Percentiles rank a stretch among this genome's conserved stretches.
Conservation (phyloP, 352 stramenopile species). For the Pythium graminicola region DNA sequence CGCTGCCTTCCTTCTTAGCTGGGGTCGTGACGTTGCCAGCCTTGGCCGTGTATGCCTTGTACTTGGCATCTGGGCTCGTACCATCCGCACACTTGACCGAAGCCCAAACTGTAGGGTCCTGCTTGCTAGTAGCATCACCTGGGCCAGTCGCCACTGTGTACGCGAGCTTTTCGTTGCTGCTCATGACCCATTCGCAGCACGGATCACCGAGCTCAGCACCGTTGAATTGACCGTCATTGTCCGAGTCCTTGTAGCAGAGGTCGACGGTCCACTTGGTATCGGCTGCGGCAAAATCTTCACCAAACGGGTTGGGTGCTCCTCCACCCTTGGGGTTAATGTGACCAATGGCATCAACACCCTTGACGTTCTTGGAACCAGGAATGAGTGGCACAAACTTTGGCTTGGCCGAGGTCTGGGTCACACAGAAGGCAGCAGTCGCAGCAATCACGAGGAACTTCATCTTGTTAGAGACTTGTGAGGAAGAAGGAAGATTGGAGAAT, state of each 20-base stretch:
- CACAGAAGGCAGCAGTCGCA: background rate
- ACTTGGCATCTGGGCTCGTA: slow-evolving; percentile 10
- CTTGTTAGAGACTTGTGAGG: too few species aligned
- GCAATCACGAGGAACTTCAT: background rate
- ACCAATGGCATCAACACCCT: slow-evolving; percentile 22
- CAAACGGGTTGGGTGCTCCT: slow-evolving; percentile 27
- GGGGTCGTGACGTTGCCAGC: too few species aligned
- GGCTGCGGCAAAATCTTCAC: slow-evolving; percentile 18
- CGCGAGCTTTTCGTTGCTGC: slow-evolving; percentile 15
- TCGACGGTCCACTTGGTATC: slow-evolving; percentile 22
- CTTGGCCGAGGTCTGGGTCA: background rate
- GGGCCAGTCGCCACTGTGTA: slow-evolving; percentile 22
- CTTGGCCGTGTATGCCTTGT: slow-evolving; percentile 7
- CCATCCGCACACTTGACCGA: slow-evolving; percentile 15
- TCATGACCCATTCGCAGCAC: slow-evolving; percentile 29
- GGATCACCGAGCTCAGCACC: slow-evolving; percentile 61
- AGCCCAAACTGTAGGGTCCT: slow-evolving; percentile 14
- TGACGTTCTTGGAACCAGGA: slow-evolving; percentile 12
- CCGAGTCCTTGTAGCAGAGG: slow-evolving; percentile 30
- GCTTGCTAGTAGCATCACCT: slow-evolving; percentile 16
- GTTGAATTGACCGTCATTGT: slow-evolving; percentile 37
- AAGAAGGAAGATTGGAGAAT: too few species aligned
- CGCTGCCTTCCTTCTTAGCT: background rate
- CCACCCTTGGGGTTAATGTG: slow-evolving; percentile 24
- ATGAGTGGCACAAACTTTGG: slow-evolving; percentile 13